Base-by-base conservation (phyloP, 2,329 filamentous ascomycete genomes). In the Akanthomyces lecanii region DNA sequence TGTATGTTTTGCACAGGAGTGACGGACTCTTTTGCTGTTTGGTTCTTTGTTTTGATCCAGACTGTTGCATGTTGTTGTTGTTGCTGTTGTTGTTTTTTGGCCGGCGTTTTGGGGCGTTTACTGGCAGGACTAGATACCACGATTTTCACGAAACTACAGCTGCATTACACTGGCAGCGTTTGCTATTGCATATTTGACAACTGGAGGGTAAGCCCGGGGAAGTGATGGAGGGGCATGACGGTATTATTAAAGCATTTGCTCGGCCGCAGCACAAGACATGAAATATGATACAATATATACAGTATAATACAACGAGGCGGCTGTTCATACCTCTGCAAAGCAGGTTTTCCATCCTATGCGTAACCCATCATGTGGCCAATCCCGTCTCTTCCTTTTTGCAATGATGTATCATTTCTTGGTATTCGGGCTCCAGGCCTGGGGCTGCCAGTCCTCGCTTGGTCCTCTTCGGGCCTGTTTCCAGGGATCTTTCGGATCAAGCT, bases 381-480 rank as follows among this genome's bases (percentile, higher is more conserved):
- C 38, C 38, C 38, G 5, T 14, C 12, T 40, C 38, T 40, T 14
- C 38, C 10, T 16, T 40, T 40, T 10, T 55, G n/a, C 3, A 14
- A 12, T 40, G 33, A 8, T 3, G 14, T 12, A 1, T 61, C 47
- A 62, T 64, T 72, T 75, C 67, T 72, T 78, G 12, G 67, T 33
- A 25, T 74, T 73, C 4, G 85, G 85, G 5, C 72, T 76, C 88
- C 88, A 91, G 3, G 85, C 76, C 54, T 83, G 71, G 0, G 89
- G 89, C 73, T 89, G 85, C 86, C 87, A 90, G n/a, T 75, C 78
- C 71, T 90, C 86, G 61, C 86, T 80, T 0, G 86, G 84, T 0
- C 79, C 81, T 23, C 69, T 68, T 44, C 65, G 78, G 1, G 81
- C 78, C 66, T 78, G 80, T 36, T 82, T 82, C 86, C 87, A 89